Base-by-base conservation (phyloP, 805 yeast species). In the Torulaspora gathmanii region DNA sequence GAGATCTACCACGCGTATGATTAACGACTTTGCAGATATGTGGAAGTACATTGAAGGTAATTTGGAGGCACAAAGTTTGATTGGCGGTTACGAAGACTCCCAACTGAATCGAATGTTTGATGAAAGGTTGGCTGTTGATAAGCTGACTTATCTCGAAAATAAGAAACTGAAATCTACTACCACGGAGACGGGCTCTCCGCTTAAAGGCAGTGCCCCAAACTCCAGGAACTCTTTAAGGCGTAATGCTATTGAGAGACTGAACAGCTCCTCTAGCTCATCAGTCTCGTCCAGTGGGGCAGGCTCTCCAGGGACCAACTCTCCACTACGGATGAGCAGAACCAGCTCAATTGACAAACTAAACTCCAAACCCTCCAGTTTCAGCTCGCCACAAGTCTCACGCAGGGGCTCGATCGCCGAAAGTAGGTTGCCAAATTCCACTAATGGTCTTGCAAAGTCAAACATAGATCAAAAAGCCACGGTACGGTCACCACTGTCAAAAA, bases 121-220 rank as follows among this genome's bases (percentile, higher is more conserved):
- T n/a, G 68, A 64, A 33, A 57, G 61, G 37, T 43, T 53, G 35
- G 50, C 54, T 6, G 60, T 56, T 2, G 68, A 64, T 31, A 58
- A 52, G 42, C 39, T 58, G 8, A 39, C 55, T 2, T 47, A 50
- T 44, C 19, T 52, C 25, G 63, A 57, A 20, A 39, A 46, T 25
- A 29, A 39, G 11, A 45, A 42, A 16, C 29, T 16, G 22, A 28
- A 35, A 16, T 31, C 34, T 6, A 37, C 37, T 9, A 23, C 19
- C 4, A 28, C 8, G 15, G 37, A 34, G 15, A 22, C 30, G 11
- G 45, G 37, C 9, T 37, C 42, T 11, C 40, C 48, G 8, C 38
- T 40, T 4, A 34, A 46, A 16, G 40, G 36, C 19, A 47, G 45
- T 13, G n/a, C 28, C 16, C 17, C 40, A 9, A 27, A 36, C 27